These are phyloP conservation scores for Tetrahymena malaccensis DNA, from an alignment of 73 alveolate species.

Conservation along the genomic window DNA sequence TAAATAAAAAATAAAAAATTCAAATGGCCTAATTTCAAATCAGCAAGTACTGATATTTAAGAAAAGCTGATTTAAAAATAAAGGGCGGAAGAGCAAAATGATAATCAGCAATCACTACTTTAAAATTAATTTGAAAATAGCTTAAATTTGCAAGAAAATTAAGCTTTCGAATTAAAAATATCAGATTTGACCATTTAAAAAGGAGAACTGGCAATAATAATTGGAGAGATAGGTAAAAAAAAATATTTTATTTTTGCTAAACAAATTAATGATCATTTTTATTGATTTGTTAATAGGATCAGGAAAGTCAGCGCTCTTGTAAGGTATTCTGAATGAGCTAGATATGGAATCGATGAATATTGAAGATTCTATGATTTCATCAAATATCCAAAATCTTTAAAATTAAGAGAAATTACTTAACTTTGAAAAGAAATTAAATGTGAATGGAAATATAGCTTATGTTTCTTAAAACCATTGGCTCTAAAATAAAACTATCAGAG, in stretches of 20 bases:
- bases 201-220: background rate
- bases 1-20: too few species aligned
- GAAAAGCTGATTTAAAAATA: too few species aligned
- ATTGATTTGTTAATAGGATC: constrained; percentile 1
- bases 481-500: too few species aligned
- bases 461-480: too few species aligned
- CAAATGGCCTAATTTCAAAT: background rate
- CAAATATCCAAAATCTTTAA: background rate
- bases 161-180: background rate
- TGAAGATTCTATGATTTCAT: background rate
- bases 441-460: too few species aligned
- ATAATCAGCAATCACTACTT: background rate
- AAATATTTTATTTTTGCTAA: too few species aligned
- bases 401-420: too few species aligned
- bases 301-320: constrained; percentile 21
- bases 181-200: background rate
- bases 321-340: constrained; percentile 26
- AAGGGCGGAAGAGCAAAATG: too few species aligned
- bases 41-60: background rate
- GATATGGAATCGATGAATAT: background rate
- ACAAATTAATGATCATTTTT: background rate
- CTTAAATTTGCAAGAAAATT: background rate
- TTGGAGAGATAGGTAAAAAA: background rate
- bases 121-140: background rate
- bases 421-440: too few species aligned